Evolutionary conservation across 495 filamentous ascomycete species (phyloP).

Genomic region (Aspergillus haitiensis): DNA sequence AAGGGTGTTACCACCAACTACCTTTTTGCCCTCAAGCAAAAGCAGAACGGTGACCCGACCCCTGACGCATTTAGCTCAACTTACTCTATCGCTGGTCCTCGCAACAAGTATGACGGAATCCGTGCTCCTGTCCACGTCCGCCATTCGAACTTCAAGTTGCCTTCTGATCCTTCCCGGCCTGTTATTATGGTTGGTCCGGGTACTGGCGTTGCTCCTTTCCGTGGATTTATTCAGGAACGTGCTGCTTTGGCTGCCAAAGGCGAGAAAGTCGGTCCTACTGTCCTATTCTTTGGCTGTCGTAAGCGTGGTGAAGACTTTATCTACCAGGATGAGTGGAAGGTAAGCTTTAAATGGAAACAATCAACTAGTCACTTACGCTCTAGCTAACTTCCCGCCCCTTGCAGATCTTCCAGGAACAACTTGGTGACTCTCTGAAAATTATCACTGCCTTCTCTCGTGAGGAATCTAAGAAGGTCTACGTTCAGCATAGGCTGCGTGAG

Average conservation of each 20-base stretch:
- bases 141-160: conserved; percentile 99
- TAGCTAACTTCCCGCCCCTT: conserved; percentile 14
- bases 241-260: conserved; percentile 76
- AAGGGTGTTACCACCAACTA: conserved; percentile 98
- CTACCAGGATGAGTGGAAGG: conserved; percentile 91
- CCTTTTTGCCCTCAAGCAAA: conserved; percentile 91
- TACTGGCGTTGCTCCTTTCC: conserved; percentile 95
- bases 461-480: conserved; percentile 80
- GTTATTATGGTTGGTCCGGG: conserved; percentile 96
- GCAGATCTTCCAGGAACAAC: conserved; percentile 74
- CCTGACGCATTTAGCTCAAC: conserved; percentile 85
- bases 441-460: conserved; percentile 94
- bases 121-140: conserved; percentile 95
- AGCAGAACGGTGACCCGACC: conserved; percentile 86
- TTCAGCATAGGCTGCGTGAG: conserved; percentile 89
- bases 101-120: conserved; percentile 96
- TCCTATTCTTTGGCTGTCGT: conserved; percentile 95
- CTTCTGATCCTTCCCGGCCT: conserved; percentile 90
- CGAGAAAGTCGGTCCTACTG: conserved; percentile 80
- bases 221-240: conserved; percentile 92
- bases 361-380: neutral
- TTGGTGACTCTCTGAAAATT: conserved; percentile 84
- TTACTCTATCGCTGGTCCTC: conserved; percentile 85
- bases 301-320: conserved; percentile 84
- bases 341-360: conserved; percentile 46